A percentile compares a stretch with the other conserved stretches of the same genome.
These are phyloP conservation scores for Lachnellula subtilissima DNA, from an alignment of 2,329 filamentous ascomycete genomes.

Conservation along the genomic window DNA sequence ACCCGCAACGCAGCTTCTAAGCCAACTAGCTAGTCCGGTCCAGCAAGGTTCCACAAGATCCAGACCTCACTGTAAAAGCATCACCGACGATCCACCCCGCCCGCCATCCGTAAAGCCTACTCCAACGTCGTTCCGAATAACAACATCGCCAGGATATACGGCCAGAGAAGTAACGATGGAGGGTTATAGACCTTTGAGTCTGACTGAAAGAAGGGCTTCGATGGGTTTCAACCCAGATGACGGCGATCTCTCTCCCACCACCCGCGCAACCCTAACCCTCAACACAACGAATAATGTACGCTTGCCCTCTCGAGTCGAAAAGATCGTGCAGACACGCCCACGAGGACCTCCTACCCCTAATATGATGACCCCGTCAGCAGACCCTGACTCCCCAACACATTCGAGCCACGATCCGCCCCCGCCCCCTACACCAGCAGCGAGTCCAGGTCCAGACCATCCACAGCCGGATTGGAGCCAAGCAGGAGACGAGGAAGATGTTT, in stretches of 20 bases:
- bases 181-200: conserved; percentile 47
- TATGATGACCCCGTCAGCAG: conserved; percentile 59
- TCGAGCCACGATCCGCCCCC: conserved; percentile 47
- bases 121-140: not conserved
- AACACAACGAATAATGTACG: conserved; percentile 37
- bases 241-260: conserved; percentile 27
- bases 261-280: conserved; percentile 41
- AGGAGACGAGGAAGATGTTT: conserved; percentile 76
- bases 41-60: not conserved
- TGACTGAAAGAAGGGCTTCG: conserved; percentile 58
- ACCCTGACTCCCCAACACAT: conserved; percentile 46
- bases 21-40: too few species aligned
- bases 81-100: not conserved
- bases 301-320: conserved; percentile 44
- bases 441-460: conserved; percentile 56
- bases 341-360: conserved; percentile 61
- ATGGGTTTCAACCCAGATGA: conserved; percentile 49
- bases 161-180: conserved; percentile 22
- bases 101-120: not conserved
- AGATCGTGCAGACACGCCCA: conserved; percentile 47
- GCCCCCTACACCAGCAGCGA: conserved; percentile 61
- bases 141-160: not conserved
- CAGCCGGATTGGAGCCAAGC: conserved; percentile 71
- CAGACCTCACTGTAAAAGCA: not conserved
- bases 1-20: too few species aligned